Evolutionary conservation across 1,284 basidiomycete genomes (phyloP), one percentile per base, ranked within the genome.

Genomic region (Cryptococcus sp.): DNA sequence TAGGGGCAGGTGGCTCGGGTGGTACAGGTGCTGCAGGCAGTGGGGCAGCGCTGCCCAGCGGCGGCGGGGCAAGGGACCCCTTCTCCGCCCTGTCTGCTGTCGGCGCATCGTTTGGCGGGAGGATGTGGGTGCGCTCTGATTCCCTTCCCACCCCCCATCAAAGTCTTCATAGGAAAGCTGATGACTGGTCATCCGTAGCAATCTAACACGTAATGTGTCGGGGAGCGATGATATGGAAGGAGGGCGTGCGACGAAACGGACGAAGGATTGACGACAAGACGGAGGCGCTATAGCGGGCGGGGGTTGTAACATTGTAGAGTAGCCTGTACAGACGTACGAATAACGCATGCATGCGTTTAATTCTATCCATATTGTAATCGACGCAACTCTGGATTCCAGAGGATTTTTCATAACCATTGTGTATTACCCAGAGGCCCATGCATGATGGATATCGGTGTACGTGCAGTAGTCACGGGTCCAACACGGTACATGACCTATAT

Each of bases 121-220:
- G 57, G 46, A 55, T 50, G 59, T 61, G 56, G 59, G 59, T 61
- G 55, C 52, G 59, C 50, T 56, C 54, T 21, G 20, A 36, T 37
- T 59, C 18, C 39, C 38, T 37, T 24, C 13, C 49, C 49, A 37
- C 35, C 8, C 9, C 35, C n/a, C 12, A 7, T 23, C 20, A 43
- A 51, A 4, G 2, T 20, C 20, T 18, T 16, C 20, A 50, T 7
- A 35, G 7, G 20, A 15, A 36, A 21, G 44, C 39, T 39, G 56
- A 37, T 40, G 40, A 48, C 28, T 53, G 48, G 40, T 20, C 13
- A 21, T 11, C 37, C 36, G 20, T 4, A 33, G 37, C 12, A 33
- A 37, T 33, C 42, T 50, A 24, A 57, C 59, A 13, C 52, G 59
- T 49, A 57, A 57, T 33, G n/a, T 53, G 5, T 51, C 59, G 23